Evolutionary conservation across 2,329 filamentous ascomycete species (phyloP), one percentile per base, ranked within the genome.

Genomic region (Colletotrichum musicola): DNA sequence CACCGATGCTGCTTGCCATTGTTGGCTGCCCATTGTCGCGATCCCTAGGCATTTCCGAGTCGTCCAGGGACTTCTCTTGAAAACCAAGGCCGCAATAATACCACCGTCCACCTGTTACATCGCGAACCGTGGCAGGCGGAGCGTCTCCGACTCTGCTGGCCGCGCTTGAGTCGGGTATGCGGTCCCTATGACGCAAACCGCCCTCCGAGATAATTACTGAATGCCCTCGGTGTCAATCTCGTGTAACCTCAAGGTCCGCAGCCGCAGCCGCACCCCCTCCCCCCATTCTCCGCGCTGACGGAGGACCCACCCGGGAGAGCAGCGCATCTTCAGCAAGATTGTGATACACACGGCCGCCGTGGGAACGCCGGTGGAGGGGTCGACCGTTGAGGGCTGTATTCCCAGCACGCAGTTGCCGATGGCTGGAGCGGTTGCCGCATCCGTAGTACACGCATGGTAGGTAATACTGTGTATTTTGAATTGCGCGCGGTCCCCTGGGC

Each of bases 341-440:
- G 54, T 68, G 65, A 68, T 68, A 68, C 62, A 68, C 62, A 65
- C 55, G 54, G 65, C 61, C 54, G 62, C 55, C 30, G 30, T 35
- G 30, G 61, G 55, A 35, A 49, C 25, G 50, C 64, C 30, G 20
- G 47, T 20, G 47, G 6, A 13, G 61, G 65, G 55, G 30, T 59
- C 58, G 64, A 68, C 53, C 53, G 25, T 46, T 40, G 42, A 20
- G 59, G 44, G 30, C 30, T 35, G 30, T 7, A 35, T 35, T 9
- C 30, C 30, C 30, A 35, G 30, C 30, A 9, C 10, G 30, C 30
- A 35, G 7, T 35, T 35, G 30, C 30, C 30, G 30, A 4, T 35
- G 30, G 30, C 30, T 35, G 30, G 30, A 35, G 30, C 30, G 30
- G 30, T 35, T 35, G 30, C 30, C 30, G 30, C 30, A 35, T 9